A percentile compares a stretch with the other conserved stretches of the same genome.
Conservation (phyloP, 257 asterid genomes). For the Przewalskia tangutica region DNA sequence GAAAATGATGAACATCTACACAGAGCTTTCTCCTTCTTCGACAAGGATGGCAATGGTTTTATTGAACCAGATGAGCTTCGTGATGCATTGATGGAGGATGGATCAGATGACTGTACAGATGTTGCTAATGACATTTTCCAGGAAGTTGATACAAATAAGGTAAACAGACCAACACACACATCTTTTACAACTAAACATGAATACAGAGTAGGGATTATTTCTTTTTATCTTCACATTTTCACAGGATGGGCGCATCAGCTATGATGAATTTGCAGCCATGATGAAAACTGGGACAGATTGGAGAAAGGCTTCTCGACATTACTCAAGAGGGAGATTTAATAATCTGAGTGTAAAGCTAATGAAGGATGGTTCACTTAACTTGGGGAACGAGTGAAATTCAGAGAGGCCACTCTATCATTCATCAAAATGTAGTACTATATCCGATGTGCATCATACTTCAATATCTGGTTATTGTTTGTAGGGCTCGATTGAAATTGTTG, state of each 20-base stretch:
- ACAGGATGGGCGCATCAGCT: constrained; percentile 91
- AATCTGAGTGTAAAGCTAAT: constrained; percentile 71
- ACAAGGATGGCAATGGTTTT: constrained; percentile 62
- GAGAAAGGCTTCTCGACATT: constrained; percentile 93
- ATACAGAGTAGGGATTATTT: neutral
- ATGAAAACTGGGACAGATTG: constrained; percentile 92
- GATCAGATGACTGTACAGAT: constrained; percentile 54
- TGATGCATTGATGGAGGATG: constrained; percentile 68
- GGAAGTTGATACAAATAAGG: constrained; percentile 94
- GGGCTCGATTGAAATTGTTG: constrained; percentile 25
- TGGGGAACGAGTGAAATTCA: constrained; percentile 49
- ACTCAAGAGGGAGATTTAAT: constrained; percentile 82
- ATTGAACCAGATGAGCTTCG: constrained; percentile 74
- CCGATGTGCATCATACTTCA: constrained; percentile 6
- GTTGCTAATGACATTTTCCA: constrained; percentile 76
- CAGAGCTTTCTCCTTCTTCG: constrained; percentile 69
- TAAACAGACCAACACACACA: constrained; percentile 10
- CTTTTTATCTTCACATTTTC: constrained; percentile 3
- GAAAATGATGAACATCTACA: constrained; percentile 81
- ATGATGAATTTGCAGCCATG: constrained; percentile 81
- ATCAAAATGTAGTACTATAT: constrained; percentile 1
- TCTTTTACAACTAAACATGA: neutral
- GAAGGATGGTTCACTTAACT: constrained; percentile 81
- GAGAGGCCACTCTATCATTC: no score
- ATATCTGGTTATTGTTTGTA: constrained; percentile 23